Evolutionary conservation across 2,329 filamentous ascomycete genomes (phyloP), one percentile per base, ranked within the genome.

Genomic region (Uncinocarpus reesii): DNA sequence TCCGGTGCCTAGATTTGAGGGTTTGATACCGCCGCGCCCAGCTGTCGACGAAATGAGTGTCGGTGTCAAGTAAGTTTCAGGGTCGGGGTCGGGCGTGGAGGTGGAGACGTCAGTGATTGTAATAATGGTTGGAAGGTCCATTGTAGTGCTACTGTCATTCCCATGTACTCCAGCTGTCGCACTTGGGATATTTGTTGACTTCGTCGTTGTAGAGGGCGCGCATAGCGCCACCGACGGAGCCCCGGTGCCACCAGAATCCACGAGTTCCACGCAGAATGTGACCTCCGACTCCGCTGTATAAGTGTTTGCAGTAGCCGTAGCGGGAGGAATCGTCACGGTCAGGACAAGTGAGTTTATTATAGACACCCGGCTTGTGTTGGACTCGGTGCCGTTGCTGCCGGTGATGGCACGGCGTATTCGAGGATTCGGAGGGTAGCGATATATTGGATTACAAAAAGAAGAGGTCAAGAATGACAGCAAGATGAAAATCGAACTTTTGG

Each of bases 261-360:
- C 41, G 20, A 49, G 11, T 31, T 52, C 42, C 15, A 52, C 11
- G 18, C 50, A 52, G 7, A 52, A 31, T 18, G 46, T 52, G 20
- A 49, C 37, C 29, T 48, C 8, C 6, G 38, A 11, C 24, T 48
- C 23, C 13, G 5, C 4, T n/a, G 24, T 16, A 13, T 20, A 7
- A 32, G 42, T 42, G 10, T 26, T 38, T 11, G 28, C 18, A 15
- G 42, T 13, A 34, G 10, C n/a, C 7, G 24, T 4, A 29, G 24
- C 38, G 6, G 47, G 47, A 23, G 46, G 47, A 20, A 52, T 23
- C n/a, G 50, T 49, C 21, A 52, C 36, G 2, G 50, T 52, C 41
- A 52, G 26, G 8, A 52, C 38, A 18, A 44, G 42, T 20, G 46
- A 35, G 15, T 47, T 45, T 3, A 49, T 29, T 4, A 41, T 23